Percentiles rank a stretch among this genome's conserved stretches.
Conservation (phyloP, 306 rosid species). For the Dalbergia cultrata region DNA sequence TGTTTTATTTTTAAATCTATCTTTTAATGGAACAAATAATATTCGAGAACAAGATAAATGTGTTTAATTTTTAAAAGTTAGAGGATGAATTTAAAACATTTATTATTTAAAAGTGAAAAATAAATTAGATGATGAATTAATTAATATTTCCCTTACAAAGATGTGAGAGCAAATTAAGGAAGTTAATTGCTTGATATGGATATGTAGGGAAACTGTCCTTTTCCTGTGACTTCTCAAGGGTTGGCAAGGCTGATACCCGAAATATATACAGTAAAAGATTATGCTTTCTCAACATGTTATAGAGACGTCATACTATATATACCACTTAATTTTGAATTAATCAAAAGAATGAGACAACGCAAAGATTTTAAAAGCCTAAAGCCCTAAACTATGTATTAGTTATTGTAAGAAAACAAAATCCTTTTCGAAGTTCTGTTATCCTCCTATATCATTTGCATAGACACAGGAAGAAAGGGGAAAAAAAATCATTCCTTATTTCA, state of each 20-base stretch:
- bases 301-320: neutral
- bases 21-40: too few species aligned
- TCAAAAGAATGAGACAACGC: neutral
- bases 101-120: too few species aligned
- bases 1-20: too few species aligned
- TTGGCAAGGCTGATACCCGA: neutral
- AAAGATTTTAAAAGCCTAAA: neutral
- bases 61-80: too few species aligned
- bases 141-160: neutral
- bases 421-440: too few species aligned
- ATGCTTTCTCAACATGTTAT: neutral
- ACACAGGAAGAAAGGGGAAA: too few species aligned
- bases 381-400: neutral
- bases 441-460: too few species aligned
- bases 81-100: too few species aligned
- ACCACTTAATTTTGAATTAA: neutral
- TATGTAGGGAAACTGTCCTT: neutral
- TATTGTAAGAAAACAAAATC: too few species aligned
- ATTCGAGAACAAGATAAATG: too few species aligned
- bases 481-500: too few species aligned
- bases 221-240: neutral
- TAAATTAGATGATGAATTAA: too few species aligned
- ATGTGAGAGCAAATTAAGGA: conserved; percentile 3
- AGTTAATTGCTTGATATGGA: neutral
- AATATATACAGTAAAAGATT: neutral